Percentiles rank a stretch among this genome's conserved stretches.
These are phyloP conservation scores for Cytidiella melzeri DNA, from an alignment of 768 basidiomycete genomes.

Conservation along the genomic window DNA sequence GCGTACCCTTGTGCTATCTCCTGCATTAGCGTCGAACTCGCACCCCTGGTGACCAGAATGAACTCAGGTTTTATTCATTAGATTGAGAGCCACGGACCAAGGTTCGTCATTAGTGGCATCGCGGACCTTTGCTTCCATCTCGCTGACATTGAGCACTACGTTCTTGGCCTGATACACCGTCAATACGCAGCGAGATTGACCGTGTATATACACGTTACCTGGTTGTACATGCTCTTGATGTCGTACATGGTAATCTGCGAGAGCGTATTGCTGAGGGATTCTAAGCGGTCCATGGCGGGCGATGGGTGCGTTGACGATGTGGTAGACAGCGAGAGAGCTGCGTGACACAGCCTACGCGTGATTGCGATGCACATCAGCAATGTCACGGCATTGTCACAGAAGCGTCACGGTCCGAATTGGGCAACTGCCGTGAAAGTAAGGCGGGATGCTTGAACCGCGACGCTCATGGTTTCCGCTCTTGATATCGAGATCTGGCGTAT, in stretches of 20 bases:
- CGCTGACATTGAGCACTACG: constrained; percentile 91
- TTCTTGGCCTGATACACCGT: constrained; percentile 71
- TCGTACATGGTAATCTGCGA: constrained; percentile 89
- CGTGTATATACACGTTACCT: constrained; percentile 41
- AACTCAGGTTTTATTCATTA: neutral
- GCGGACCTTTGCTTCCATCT: constrained; percentile 94
- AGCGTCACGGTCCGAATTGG: neutral
- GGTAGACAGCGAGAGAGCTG: neutral
- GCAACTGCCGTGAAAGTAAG: neutral
- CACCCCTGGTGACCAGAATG: constrained; percentile 61
- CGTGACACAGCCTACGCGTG: neutral
- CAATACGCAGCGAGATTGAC: neutral
- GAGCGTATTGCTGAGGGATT: constrained; percentile 66
- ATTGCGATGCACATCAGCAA: neutral
- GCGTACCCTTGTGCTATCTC: constrained; percentile 95
- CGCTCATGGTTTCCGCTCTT: no score
- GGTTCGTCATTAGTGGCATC: constrained; percentile 98
- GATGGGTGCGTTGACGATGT: constrained; percentile 1
- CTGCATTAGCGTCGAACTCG: constrained; percentile 96
- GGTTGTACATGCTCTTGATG: constrained; percentile 90
- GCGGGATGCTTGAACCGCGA: no score
- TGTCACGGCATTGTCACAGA: neutral
- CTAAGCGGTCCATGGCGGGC: constrained; percentile 70
- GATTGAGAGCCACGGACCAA: constrained; percentile 56
- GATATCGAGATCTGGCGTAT: neutral